Base-by-base conservation (phyloP, 192 early-diverging fungal genomes). In the Backusella mclennaniae region DNA sequence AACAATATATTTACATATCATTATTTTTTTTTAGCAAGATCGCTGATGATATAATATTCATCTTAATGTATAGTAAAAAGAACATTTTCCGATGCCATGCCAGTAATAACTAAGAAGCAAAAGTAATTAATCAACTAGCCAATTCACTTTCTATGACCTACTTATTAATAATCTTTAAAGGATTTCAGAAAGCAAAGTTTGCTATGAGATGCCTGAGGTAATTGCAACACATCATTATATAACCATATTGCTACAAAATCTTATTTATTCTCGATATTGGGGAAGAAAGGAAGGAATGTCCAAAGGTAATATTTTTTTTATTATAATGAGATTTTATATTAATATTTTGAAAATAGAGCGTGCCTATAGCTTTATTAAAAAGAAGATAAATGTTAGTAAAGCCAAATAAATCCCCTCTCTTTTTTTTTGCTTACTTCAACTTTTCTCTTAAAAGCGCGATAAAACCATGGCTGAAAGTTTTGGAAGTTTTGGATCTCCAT, bases 401-500 rank as follows among this genome's bases (percentile, higher is more conserved):
- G 3, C 14, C 14, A 53, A 53, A 53, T 19, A 8, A 8, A 35
- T 33, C 3, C 14, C 0, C 2, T 1, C 3, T 35, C 5, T 9
- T 39, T 39, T 38, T 71, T 29, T 17, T 39, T 42, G 63, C 41
- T 14, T 11, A 46, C 67, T 79, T 87, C 4, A 14, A 44, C 42
- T 44, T 44, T 14, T 4, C 14, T 39, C 15, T 44, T 44, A 44
- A 17, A 83, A 89, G 82, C 84, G 94, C 49, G 95, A 95, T 73
- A 91, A 92, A 69, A 90, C 91, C 53, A 93, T 94, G 39, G 83
- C 83, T 72, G 84, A 91, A 73, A 93, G 92, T 85, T 82, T 93
- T 76, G 93, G 92, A 0, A 87, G 87, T 35, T 95, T 92, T 81
- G 93, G 94, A 31, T 91, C 92, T 8, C 76, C 76, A 42, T 77